These are phyloP conservation scores for Talaromyces adpressus DNA, from an alignment of 495 filamentous ascomycete species.

Conservation along the genomic window DNA sequence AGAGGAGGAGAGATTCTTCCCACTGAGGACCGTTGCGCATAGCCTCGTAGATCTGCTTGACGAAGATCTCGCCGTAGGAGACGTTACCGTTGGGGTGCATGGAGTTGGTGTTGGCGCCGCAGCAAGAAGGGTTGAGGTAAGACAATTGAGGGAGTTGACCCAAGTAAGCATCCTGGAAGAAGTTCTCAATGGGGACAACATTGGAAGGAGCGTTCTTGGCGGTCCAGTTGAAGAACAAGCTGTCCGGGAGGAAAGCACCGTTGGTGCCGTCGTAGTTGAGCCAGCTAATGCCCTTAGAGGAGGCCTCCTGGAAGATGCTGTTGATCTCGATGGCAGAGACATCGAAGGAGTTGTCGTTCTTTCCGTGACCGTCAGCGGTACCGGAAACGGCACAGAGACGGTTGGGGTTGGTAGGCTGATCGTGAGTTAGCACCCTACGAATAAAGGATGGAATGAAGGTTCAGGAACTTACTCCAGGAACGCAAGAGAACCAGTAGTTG, in stretches of 20 bases:
- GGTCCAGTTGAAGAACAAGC: slow-evolving; percentile 38
- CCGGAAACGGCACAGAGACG: slow-evolving; percentile 39
- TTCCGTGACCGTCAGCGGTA: slow-evolving; percentile 39
- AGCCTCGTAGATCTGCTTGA: slow-evolving; percentile 45
- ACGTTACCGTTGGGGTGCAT: slow-evolving; percentile 41
- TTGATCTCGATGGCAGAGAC: slow-evolving; percentile 31
- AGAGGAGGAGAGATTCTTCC: slow-evolving; percentile 38
- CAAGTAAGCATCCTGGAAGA: slow-evolving; percentile 29
- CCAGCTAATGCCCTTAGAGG: slow-evolving; percentile 36
- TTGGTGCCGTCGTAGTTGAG: slow-evolving; percentile 41
- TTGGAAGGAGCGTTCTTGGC: slow-evolving; percentile 23
- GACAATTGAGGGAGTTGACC: slow-evolving; percentile 38
- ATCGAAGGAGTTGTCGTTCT: slow-evolving; percentile 36
- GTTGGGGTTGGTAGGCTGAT: slow-evolving; percentile 42
- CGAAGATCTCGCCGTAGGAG: slow-evolving; percentile 38
- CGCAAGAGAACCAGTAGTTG: slow-evolving; percentile 44
- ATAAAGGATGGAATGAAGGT: no score
- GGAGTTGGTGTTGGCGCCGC: slow-evolving; percentile 34
- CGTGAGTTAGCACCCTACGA: slow-evolving; percentile 6
- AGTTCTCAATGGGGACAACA: slow-evolving; percentile 23
- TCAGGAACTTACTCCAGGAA: slow-evolving; percentile 43
- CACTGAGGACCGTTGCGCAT: slow-evolving; percentile 38
- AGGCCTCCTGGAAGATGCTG: slow-evolving; percentile 43
- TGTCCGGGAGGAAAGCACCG: slow-evolving; percentile 27
- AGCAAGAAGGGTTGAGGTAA: slow-evolving; percentile 48